These are phyloP conservation scores for Diaporthe vaccinii DNA, from an alignment of 2,329 filamentous ascomycete species.

Conservation along the genomic window DNA sequence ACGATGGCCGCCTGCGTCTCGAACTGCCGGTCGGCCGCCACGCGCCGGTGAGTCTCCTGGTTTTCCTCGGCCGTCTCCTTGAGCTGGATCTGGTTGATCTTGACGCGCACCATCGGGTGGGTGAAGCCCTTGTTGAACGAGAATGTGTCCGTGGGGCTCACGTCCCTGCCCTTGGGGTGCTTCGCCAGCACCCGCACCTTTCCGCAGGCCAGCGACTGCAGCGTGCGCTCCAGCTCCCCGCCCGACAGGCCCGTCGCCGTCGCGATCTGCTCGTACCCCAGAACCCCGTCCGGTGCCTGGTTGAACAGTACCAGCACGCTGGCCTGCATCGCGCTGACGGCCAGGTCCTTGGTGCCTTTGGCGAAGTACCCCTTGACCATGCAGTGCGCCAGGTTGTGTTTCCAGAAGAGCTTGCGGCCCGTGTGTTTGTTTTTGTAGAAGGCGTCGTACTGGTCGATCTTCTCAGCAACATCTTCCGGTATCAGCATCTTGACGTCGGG, in stretches of 20 bases:
- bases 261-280: conserved; percentile 83
- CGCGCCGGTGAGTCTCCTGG: conserved; percentile 90
- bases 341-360: conserved; percentile 85
- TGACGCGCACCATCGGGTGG: conserved; percentile 89
- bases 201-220: conserved; percentile 95
- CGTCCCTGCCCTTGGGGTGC: conserved; percentile 85
- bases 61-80: conserved; percentile 97
- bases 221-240: conserved; percentile 85
- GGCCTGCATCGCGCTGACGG: conserved; percentile 93
- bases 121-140: conserved; percentile 82
- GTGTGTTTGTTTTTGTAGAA: conserved; percentile 94
- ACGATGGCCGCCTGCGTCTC: conserved; percentile 98
- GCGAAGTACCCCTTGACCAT: conserved; percentile 85
- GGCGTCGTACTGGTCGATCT: conserved; percentile 83
- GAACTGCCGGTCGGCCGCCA: conserved; percentile 90
- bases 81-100: conserved; percentile 98
- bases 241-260: conserved; percentile 81
- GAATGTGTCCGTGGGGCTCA: conserved; percentile 85
- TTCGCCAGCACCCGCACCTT: conserved; percentile 88
- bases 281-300: conserved; percentile 70
- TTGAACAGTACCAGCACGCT: conserved; percentile 94
- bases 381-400: conserved; percentile 92
- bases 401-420: conserved; percentile 89
- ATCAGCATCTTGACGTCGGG: conserved; percentile 77
- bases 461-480: conserved; percentile 79